These are phyloP conservation scores for Mallotus repandus DNA, from an alignment of 441 rosid genomes.

Conservation along the genomic window DNA sequence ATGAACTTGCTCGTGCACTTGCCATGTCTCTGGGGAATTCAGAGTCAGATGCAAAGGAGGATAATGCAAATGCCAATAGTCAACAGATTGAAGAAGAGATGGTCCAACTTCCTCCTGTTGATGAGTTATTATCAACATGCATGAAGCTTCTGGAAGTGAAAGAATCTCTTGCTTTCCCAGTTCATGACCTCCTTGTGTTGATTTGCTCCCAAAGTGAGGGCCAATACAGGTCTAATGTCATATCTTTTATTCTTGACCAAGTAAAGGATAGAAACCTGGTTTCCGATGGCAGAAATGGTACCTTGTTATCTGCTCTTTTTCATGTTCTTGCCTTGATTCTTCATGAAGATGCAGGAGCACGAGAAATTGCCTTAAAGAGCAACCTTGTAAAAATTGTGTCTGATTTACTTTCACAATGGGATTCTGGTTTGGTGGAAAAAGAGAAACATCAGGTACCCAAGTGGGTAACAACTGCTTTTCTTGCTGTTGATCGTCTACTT, in stretches of 20 bases:
- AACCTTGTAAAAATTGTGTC: constrained; percentile 74
- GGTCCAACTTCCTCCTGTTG: constrained; percentile 85
- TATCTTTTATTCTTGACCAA: constrained; percentile 74
- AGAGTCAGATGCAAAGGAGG: constrained; percentile 75
- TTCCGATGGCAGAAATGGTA: constrained; percentile 52
- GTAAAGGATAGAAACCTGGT: constrained; percentile 58
- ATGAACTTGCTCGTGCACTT: constrained; percentile 99
- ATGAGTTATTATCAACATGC: constrained; percentile 84
- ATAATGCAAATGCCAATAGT: constrained; percentile 43
- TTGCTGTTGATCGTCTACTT: constrained; percentile 86
- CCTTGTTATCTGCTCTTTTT: constrained; percentile 65
- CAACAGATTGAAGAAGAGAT: constrained; percentile 71
- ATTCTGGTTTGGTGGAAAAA: constrained; percentile 46
- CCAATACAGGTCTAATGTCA: constrained; percentile 72
- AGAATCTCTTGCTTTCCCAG: constrained; percentile 89
- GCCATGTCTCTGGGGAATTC: constrained; percentile 96
- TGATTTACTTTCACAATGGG: constrained; percentile 81
- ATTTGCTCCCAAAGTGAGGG: constrained; percentile 93
- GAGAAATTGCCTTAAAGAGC: constrained; percentile 73
- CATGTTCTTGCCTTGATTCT: constrained; percentile 95
- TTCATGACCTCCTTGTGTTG: constrained; percentile 82
- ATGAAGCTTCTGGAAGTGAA: constrained; percentile 89
- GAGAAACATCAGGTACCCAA: constrained; percentile 68
- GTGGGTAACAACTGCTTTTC: constrained; percentile 98
- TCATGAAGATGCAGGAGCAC: constrained; percentile 79